Evolutionary conservation across 129 eudicot species (phyloP).

Genomic region (Heracleum sosnowskyi): DNA sequence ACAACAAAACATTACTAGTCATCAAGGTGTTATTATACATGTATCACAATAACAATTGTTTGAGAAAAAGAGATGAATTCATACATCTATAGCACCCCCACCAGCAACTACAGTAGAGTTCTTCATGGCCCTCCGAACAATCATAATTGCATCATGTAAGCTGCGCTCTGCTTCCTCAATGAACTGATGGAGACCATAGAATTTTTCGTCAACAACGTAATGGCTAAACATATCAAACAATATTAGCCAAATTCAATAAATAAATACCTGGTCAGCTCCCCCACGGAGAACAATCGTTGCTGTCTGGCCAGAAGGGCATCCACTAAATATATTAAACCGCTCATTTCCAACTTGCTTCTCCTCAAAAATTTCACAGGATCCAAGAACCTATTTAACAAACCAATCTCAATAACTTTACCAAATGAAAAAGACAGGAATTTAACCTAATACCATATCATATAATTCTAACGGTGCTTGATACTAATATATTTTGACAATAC

Average conservation of each 20-base stretch:
- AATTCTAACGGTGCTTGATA: background rate
- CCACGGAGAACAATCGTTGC: constrained; percentile 93
- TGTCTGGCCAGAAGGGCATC: constrained; percentile 76
- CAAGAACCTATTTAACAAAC: constrained; percentile 62
- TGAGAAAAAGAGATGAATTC: constrained; percentile 4
- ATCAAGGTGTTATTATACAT: background rate
- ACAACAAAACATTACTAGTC: constrained; percentile 1
- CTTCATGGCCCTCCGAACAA: constrained; percentile 89
- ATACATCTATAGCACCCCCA: constrained; percentile 98
- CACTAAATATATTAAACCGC: constrained; percentile 82
- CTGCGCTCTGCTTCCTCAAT: constrained; percentile 99
- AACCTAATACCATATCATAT: background rate
- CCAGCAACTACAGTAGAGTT: constrained; percentile 98
- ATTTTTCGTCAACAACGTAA: background rate
- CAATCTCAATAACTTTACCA: background rate
- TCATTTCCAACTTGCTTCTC: constrained; percentile 88
- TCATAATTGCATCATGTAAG: constrained; percentile 99
- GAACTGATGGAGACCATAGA: constrained; percentile 38
- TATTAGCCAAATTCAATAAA: background rate
- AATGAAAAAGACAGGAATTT: constrained; percentile 1
- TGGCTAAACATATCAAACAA: background rate
- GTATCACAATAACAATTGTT: background rate
- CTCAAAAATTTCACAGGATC: constrained; percentile 74
- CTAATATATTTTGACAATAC: background rate
- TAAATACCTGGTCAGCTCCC: constrained; percentile 83